Evolutionary conservation across 2,329 filamentous ascomycete genomes (phyloP), one percentile per base, ranked within the genome.

Genomic region (Monosporascus sp.): DNA sequence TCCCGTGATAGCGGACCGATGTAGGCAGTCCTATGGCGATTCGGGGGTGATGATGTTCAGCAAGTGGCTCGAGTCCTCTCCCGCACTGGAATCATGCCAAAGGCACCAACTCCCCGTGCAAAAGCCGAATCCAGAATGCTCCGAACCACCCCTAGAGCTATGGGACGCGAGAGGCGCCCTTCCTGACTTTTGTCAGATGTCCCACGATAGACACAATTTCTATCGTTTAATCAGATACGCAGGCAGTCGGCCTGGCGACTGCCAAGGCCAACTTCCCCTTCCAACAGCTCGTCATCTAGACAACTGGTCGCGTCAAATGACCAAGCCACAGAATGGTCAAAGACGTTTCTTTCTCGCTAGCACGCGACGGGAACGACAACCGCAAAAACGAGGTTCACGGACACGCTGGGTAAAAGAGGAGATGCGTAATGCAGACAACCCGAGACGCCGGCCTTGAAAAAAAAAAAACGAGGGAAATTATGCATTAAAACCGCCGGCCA

Each of bases 401-500:
- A 51, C 43, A 48, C 20, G 38, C 41, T 25, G 27, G 36, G 38
- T 35, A 17, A 45, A 54, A 46, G 38, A 25, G 47, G 50, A 25
- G 27, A 44, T 50, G 44, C 27, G 48, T 41, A 35, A 39, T 35
- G 38, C 36, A 39, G 46, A 20, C 39, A 22, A 39, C n/a, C 39
- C 39, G 17, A 20, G 39, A 43, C 11, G 39, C 18, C 9, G 22
- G 14, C 2, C 17, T 18, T 9, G 20, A 31, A 24, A 49, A 50
- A 14, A 45, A 27, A 20, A 52, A 8, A 27, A 2, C 2, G 47
- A 47, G 50, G 48, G 39, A 38, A 58, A 59, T 57, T 56, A 61
- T 57, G 53, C 57, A 63, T 59, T 57, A 60, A 55, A 53, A 38
- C 49, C 50, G 43, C 47, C 45, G 24, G 51, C 47, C 22, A 46